Base-by-base conservation (phyloP, 345 rosid genomes). In the Lepidium sativum region DNA sequence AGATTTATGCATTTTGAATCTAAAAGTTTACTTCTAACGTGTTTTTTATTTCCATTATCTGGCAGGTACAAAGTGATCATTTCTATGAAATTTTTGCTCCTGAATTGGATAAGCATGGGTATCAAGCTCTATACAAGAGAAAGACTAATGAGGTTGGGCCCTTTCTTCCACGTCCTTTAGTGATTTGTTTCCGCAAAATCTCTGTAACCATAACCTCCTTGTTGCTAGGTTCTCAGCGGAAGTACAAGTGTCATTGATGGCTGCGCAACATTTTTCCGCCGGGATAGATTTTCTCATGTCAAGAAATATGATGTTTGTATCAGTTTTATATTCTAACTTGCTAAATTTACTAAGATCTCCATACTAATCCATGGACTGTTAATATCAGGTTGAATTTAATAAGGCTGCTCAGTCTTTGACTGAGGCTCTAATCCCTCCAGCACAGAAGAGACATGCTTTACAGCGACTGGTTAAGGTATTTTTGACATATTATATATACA, bases 351-450 rank as follows among this genome's bases (percentile, higher is more conserved):
- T 12, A 62, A 67, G 49, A 29, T 59, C 31, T 37, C 44, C 40
- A 13, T 75, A 31, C 72, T 80, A 60, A 73, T 60, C 29, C 32
- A 9, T 42, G 38, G 58, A 52, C 54, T 23, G 57, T 62, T 43
- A 53, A 7, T 77, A 25, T 63, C 81, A 95, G 99, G 99, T 95
- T 79, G 99, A 95, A 55, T 95, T 95, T 77, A 95, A 95, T 63
- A 95, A 91, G 75, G 99, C 99, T 77, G 97, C 99, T 33, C 99
- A 95, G 77, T 91, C 99, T 50, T 82, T 95, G 82, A 91, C 97
- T 20, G 99, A 95, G 40, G 96, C 90, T 54, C 51, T 86, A 47
- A 80, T 91, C 62, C 94, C 92, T 73, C 78, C 75, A 70, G 75
- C 86, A 11, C 96, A 95, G 80, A 88, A 84, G 80, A 95, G 84